Conservation (phyloP, 2,329 filamentous ascomycete genomes). For the Tricladium varicosporioides region DNA sequence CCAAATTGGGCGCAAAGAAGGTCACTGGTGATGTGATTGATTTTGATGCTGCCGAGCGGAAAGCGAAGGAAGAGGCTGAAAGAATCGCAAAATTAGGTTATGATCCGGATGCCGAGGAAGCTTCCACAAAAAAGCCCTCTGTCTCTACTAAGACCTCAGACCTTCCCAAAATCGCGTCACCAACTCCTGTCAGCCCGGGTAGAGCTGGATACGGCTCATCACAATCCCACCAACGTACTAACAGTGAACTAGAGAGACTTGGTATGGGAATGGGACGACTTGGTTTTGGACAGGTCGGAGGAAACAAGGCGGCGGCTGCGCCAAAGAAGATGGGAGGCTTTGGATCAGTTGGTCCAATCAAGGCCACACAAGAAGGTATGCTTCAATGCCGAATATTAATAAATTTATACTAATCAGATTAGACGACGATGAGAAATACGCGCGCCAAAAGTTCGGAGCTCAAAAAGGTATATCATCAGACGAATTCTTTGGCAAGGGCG, state of each 20-base stretch:
- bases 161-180: constrained; percentile 62
- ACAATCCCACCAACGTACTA: constrained; percentile 58
- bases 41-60: constrained; percentile 96
- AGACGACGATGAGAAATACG: constrained; percentile 79
- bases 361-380: constrained; percentile 66
- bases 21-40: constrained; percentile 77
- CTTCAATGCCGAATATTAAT: no score
- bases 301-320: constrained; percentile 37
- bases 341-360: constrained; percentile 76
- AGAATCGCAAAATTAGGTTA: constrained; percentile 94
- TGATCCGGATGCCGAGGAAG: constrained; percentile 79
- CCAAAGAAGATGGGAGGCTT: constrained; percentile 69
- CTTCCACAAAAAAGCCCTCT: constrained; percentile 43
- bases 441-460: constrained; percentile 80
- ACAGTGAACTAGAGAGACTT: constrained; percentile 80
- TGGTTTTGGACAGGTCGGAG: constrained; percentile 34
- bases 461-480: constrained; percentile 98
- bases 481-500: constrained; percentile 93
- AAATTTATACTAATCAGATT: neutral
- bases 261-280: constrained; percentile 57
- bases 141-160: constrained; percentile 39
- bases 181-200: constrained; percentile 71
- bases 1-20: constrained; percentile 92
- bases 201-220: constrained; percentile 61
- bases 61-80: constrained; percentile 95